Evolutionary conservation across 2,329 filamentous ascomycete genomes (phyloP), one percentile per base, ranked within the genome.

Genomic region (Venturia asperata): DNA sequence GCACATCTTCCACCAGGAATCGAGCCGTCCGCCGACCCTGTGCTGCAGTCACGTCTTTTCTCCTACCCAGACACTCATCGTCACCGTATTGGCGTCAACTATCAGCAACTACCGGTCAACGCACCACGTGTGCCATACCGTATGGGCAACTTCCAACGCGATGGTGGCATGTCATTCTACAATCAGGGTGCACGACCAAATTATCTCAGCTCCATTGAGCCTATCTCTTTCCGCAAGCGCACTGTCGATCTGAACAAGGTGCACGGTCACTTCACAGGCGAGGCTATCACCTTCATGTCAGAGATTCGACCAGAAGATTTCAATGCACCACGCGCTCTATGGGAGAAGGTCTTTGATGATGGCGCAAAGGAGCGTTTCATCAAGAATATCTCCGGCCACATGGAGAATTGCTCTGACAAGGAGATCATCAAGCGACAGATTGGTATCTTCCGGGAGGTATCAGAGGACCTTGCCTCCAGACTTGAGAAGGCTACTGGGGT

Each of bases 21-120:
- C 65, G 87, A 89, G 74, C 83, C 86, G 17, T 88, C 86, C 11
- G 85, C 85, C 68, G 87, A 90, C 69, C 87, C 87, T 1, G 85
- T 90, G 45, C 79, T 90, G 3, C 87, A 90, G 74, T 83, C 83
- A 47, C 85, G 87, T 65, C 80, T 89, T 49, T 89, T 89, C 79
- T 88, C 86, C 1, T 89, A 89, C 76, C 83, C 85, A 13, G 87
- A 90, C 71, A 86, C 83, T 4, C 83, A 85, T 71, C 81, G 82
- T 66, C 81, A 85, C 73, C 80, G 82, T 34, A 72, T 85, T 24
- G 83, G 83, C 37, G 77, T 77, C 68, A 85, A 85, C 74, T 85
- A 84, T 71, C 82, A 85, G 71, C 83, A 85, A 70, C 74, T 85
- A 1, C 83, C 83, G 0, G 79, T 84, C 67, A 76, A 81, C 76